Evolutionary conservation across 768 basidiomycete genomes (phyloP).

Genomic region (Rhodotorula diobovata): DNA sequence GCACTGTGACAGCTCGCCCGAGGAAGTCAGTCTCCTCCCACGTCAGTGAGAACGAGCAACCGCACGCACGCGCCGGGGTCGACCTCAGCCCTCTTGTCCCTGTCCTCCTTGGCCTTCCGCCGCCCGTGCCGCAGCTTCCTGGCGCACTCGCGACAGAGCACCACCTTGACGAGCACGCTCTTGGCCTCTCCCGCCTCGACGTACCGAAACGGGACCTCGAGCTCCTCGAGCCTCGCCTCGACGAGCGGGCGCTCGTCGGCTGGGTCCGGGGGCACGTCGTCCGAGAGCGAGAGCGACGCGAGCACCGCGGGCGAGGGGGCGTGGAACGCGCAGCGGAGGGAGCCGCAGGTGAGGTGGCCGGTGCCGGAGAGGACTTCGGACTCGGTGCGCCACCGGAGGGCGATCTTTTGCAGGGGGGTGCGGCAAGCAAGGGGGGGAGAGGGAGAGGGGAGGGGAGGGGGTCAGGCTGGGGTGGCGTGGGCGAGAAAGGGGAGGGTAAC

Average conservation of each 20-base stretch:
- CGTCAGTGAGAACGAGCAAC: too few species aligned
- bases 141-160: constrained; percentile 70
- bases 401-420: too few species aligned
- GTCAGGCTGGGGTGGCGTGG: not conserved
- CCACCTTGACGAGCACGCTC: constrained; percentile 82
- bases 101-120: constrained; percentile 55
- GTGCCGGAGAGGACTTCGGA: constrained; percentile 77
- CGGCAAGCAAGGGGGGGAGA: not conserved
- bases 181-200: constrained; percentile 69
- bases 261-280: not conserved
- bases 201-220: constrained; percentile 88
- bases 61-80: too few species aligned
- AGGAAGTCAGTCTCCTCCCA: not conserved
- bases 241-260: constrained; percentile 21
- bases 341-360: constrained; percentile 83
- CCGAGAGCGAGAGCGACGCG: not conserved
- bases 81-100: constrained; percentile 14
- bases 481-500: not conserved
- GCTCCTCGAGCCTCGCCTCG: constrained; percentile 55
- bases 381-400: constrained; percentile 90
- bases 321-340: constrained; percentile 74
- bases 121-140: constrained; percentile 84
- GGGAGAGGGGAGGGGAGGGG: constrained; percentile 51
- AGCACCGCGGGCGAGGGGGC: constrained; percentile 43
- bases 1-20: not conserved